Conservation (phyloP, 2,329 filamentous ascomycete genomes). For the Epicoccum nigrum region DNA sequence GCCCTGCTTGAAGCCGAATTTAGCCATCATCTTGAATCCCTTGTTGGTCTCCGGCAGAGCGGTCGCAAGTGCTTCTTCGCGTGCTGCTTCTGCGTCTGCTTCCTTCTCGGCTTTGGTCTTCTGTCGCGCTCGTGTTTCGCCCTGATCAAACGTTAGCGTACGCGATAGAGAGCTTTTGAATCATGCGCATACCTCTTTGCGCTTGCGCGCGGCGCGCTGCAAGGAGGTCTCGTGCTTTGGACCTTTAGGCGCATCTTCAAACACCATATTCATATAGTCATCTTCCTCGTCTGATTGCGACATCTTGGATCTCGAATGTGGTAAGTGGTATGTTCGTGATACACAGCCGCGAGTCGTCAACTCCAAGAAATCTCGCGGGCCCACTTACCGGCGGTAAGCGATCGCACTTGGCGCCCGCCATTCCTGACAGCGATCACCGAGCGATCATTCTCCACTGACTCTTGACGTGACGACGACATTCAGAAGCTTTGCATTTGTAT, state of each 20-base stretch:
- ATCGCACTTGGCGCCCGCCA: slow-evolving; percentile 12
- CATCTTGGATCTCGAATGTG: slow-evolving; percentile 26
- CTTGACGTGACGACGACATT: no score
- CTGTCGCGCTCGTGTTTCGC: slow-evolving; percentile 36
- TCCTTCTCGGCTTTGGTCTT: slow-evolving; percentile 85
- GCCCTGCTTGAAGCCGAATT: slow-evolving; percentile 86
- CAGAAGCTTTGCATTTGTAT: no score
- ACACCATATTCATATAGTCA: slow-evolving; percentile 97
- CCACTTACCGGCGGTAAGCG: slow-evolving; percentile 14
- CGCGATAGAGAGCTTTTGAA: background rate
- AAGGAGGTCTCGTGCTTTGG: slow-evolving; percentile 65
- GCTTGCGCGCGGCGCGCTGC: slow-evolving; percentile 62
- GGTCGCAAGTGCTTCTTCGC: slow-evolving; percentile 77
- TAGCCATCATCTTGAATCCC: slow-evolving; percentile 94
- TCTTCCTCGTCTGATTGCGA: slow-evolving; percentile 72
- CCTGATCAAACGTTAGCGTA: slow-evolving; percentile 30
- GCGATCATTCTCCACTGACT: background rate
- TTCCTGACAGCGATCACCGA: slow-evolving; percentile 14
- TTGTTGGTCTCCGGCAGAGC: slow-evolving; percentile 77
- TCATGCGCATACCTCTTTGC: slow-evolving; percentile 52
- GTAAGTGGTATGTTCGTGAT: background rate
- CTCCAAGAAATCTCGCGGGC: slow-evolving; percentile 13
- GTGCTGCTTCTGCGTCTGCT: slow-evolving; percentile 72
- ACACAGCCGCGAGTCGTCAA: slow-evolving; percentile 2
- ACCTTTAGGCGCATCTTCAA: slow-evolving; percentile 66